A percentile compares a stretch with the other conserved stretches of the same genome.
These are phyloP conservation scores for Zymoseptoria passerinii DNA, from an alignment of 2,329 filamentous ascomycete species.

Conservation along the genomic window DNA sequence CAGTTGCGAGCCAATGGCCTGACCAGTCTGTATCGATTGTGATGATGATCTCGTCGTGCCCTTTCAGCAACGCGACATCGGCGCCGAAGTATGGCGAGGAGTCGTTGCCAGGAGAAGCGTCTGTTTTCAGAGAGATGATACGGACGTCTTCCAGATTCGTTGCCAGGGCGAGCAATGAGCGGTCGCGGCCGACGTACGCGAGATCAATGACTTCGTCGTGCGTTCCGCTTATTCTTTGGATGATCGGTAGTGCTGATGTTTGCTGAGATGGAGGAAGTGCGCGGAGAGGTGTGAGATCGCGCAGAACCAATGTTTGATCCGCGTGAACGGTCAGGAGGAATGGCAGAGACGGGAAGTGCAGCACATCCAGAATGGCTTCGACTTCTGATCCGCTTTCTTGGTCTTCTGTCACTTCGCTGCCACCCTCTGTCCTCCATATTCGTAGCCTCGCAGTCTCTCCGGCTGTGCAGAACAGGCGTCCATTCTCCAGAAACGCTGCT, in stretches of 20 bases:
- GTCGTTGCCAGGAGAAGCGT: constrained; percentile 13
- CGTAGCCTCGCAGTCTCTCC: constrained; percentile 76
- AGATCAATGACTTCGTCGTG: constrained; percentile 97
- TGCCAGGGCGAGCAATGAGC: constrained; percentile 75
- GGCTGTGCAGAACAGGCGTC: constrained; percentile 68
- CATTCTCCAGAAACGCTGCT: constrained; percentile 67
- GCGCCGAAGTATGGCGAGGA: constrained; percentile 65
- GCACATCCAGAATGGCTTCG: constrained; percentile 61
- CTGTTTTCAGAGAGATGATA: constrained; percentile 60
- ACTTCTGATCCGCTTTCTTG: constrained; percentile 54
- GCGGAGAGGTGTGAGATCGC: constrained; percentile 46
- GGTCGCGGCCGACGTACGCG: constrained; percentile 72
- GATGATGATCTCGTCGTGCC: constrained; percentile 93
- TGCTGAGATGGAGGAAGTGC: constrained; percentile 3
- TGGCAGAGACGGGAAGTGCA: constrained; percentile 57
- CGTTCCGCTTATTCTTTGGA: constrained; percentile 82
- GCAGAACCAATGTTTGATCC: constrained; percentile 78
- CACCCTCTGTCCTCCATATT: constrained; percentile 71
- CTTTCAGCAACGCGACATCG: constrained; percentile 76
- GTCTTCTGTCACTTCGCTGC: constrained; percentile 69
- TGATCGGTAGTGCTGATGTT: constrained; percentile 44
- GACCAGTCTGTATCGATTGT: constrained; percentile 94
- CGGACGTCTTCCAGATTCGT: constrained; percentile 93
- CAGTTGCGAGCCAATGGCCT: constrained; percentile 90
- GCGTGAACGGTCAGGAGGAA: constrained; percentile 76